A percentile compares a stretch with the other conserved stretches of the same genome.
Evolutionary conservation across 2,329 filamentous ascomycete genomes (phyloP).

Genomic region (Rhytidhysteron rufulum): DNA sequence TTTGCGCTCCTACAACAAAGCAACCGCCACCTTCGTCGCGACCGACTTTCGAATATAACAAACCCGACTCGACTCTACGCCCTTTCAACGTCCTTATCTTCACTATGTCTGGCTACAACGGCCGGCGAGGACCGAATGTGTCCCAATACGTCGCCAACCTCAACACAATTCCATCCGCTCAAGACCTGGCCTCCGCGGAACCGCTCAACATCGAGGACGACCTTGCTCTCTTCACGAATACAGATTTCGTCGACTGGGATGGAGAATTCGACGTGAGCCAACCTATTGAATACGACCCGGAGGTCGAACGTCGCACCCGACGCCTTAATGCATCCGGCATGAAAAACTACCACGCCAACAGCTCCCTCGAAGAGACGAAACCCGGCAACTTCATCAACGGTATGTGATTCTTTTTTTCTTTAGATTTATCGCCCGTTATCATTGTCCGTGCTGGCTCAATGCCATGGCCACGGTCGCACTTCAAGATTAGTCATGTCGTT

Average conservation of each 20-base stretch:
- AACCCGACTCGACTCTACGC: too few relatives aligned
- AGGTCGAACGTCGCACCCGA: constrained; percentile 16
- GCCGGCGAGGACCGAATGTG: constrained; percentile 78
- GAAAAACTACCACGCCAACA: constrained; percentile 11
- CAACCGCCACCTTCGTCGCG: too few relatives aligned
- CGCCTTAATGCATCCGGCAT: constrained; percentile 10
- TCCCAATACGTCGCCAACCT: constrained; percentile 85
- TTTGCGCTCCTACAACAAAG: too few relatives aligned
- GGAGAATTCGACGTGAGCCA: constrained; percentile 19
- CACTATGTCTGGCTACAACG: constrained; percentile 69
- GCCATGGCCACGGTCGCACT: too few relatives aligned
- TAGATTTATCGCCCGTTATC: constrained; percentile 8
- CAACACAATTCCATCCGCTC: constrained; percentile 60
- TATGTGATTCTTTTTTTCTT: constrained; percentile 15
- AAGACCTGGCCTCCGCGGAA: constrained; percentile 23
- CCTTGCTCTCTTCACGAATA: constrained; percentile 55
- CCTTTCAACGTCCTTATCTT: too few relatives aligned
- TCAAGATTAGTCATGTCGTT: constrained; percentile 19
- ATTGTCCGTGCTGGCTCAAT: constrained; percentile 6
- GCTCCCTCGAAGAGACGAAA: constrained; percentile 17
- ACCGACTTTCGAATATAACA: too few relatives aligned
- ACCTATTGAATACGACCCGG: constrained; percentile 27
- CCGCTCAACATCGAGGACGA: constrained; percentile 41
- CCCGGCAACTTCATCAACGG: constrained; percentile 34
- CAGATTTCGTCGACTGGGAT: constrained; percentile 66